Percentiles rank a stretch among this genome's conserved stretches.
Evolutionary conservation across 164 flowering plant genomes (phyloP).

Genomic region (Macadamia tetraphylla): DNA sequence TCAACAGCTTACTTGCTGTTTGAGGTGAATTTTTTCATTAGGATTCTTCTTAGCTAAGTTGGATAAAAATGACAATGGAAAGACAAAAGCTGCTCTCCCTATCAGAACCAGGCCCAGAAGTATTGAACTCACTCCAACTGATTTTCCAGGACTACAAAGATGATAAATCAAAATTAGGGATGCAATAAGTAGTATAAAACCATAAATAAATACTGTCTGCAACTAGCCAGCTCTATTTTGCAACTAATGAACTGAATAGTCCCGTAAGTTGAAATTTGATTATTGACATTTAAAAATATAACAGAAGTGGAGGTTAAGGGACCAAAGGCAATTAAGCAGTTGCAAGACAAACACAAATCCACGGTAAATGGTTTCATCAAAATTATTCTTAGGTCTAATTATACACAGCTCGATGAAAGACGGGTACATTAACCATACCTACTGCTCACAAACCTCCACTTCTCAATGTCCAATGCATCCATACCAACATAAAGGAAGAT

Average conservation of each 20-base stretch:
- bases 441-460: slow-evolving; percentile 58
- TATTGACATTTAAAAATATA: not conserved
- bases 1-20: slow-evolving; percentile 28
- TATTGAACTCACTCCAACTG: slow-evolving; percentile 37
- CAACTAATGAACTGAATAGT: not conserved
- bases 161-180: too few relatives aligned
- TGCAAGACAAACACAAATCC: not conserved
- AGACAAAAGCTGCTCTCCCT: slow-evolving; percentile 53
- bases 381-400: not conserved
- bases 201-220: not conserved
- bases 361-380: not conserved
- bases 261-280: not conserved
- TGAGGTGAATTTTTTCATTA: slow-evolving; percentile 29
- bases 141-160: slow-evolving; percentile 38
- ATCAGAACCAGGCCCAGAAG: slow-evolving; percentile 33
- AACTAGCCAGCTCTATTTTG: not conserved
- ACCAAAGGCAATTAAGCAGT: too few relatives aligned
- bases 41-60: slow-evolving; percentile 29
- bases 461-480: slow-evolving; percentile 93
- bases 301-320: not conserved
- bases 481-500: slow-evolving; percentile 88
- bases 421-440: slow-evolving; percentile 28
- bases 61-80: slow-evolving; percentile 37
- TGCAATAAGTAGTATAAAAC: not conserved
- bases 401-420: not conserved